A percentile compares a stretch with the other conserved stretches of the same genome.
These are phyloP conservation scores for Microdochium paspali DNA, from an alignment of 2,329 filamentous ascomycete genomes.

Conservation along the genomic window DNA sequence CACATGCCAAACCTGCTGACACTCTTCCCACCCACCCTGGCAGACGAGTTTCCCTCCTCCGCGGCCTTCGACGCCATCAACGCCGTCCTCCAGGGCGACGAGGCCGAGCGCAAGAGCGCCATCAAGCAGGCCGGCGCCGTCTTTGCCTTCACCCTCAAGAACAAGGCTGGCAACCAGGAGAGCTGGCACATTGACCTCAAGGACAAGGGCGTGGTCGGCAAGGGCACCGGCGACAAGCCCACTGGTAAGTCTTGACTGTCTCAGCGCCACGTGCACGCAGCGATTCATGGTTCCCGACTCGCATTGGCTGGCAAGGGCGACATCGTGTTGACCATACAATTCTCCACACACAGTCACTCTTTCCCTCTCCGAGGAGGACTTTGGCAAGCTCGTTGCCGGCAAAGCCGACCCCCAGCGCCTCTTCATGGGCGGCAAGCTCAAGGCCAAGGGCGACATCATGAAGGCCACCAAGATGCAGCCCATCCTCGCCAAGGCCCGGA, in stretches of 20 bases:
- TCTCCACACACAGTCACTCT: conserved; percentile 61
- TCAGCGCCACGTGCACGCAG: neutral
- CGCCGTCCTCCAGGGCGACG: conserved; percentile 55
- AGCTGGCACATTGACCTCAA: conserved; percentile 96
- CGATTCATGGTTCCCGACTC: neutral
- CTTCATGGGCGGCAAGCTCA: conserved; percentile 98
- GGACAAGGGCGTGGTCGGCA: conserved; percentile 72
- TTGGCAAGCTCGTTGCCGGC: conserved; percentile 70
- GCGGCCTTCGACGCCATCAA: conserved; percentile 86
- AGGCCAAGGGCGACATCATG: conserved; percentile 98
- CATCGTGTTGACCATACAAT: neutral
- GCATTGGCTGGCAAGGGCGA: neutral
- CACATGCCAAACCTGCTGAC: conserved; percentile 4
- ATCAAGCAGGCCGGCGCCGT: conserved; percentile 82
- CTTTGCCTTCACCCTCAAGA: conserved; percentile 91
- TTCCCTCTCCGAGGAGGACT: conserved; percentile 74
- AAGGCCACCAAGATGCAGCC: conserved; percentile 96
- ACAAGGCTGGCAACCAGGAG: conserved; percentile 66
- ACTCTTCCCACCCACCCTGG: no score
- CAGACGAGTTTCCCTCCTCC: conserved; percentile 82
- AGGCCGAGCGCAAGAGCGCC: conserved; percentile 68
- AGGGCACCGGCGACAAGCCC: conserved; percentile 71
- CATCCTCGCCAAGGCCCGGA: conserved; percentile 79
- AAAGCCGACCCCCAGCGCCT: conserved; percentile 91
- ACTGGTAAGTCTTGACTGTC: conserved; percentile 50